A percentile compares a stretch with the other conserved stretches of the same genome.
These are phyloP conservation scores for Aspergillus sp. DNA, from an alignment of 2,329 filamentous ascomycete species.

Conservation along the genomic window DNA sequence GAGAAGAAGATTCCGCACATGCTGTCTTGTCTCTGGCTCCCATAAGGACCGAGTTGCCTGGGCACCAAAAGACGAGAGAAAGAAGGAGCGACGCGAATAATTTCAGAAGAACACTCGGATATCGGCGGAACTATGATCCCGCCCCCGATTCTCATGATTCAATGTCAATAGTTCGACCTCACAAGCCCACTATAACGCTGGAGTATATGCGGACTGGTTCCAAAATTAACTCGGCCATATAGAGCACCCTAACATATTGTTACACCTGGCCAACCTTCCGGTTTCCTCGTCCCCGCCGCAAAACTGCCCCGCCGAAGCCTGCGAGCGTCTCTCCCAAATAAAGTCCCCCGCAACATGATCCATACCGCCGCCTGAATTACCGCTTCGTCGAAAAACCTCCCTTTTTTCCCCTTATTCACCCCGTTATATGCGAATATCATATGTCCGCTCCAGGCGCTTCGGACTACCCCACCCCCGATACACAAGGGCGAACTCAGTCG, in stretches of 20 bases:
- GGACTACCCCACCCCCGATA: slow-evolving; percentile 23
- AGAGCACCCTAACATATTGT: not conserved
- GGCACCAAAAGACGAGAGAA: not conserved
- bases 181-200: slow-evolving; percentile 3
- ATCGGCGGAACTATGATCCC: slow-evolving; percentile 38
- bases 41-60: not conserved
- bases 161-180: slow-evolving; percentile 6
- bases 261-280: not conserved
- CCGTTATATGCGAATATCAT: slow-evolving; percentile 44
- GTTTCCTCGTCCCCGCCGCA: not conserved
- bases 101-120: slow-evolving; percentile 12
- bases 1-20: slow-evolving; percentile 57
- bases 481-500: slow-evolving; percentile 24
- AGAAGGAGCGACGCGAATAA: slow-evolving; percentile 1
- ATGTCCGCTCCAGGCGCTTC: slow-evolving; percentile 35
- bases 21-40: slow-evolving; percentile 14
- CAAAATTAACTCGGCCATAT: not conserved
- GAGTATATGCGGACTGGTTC: not conserved
- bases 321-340: not conserved
- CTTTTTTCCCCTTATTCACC: slow-evolving; percentile 5
- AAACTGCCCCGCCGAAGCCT: slow-evolving; percentile 1
- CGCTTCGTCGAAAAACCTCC: not conserved
- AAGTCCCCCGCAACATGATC: slow-evolving; percentile 24
- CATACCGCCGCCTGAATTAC: slow-evolving; percentile 24
- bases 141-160: slow-evolving; percentile 39